phyloP scores from a whole-genome alignment of 129 eudicot genomes.

The Centrapalus pauciflorus region DNA sequence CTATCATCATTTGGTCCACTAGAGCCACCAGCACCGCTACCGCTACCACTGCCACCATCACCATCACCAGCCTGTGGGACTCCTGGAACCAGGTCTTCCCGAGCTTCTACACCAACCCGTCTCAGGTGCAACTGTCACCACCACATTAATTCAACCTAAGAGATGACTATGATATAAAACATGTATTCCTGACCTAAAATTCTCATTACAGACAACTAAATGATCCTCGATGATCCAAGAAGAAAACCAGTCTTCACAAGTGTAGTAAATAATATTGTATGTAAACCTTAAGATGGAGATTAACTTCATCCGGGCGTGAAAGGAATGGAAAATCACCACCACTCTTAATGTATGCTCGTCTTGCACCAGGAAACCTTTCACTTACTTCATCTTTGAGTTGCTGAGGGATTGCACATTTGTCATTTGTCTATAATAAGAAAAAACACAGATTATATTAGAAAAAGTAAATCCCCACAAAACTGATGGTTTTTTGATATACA shows the following conservation, averaged over 20 bases:
- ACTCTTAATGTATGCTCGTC: slow-evolving; percentile 74
- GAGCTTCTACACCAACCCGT: slow-evolving; percentile 90
- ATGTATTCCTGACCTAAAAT: neutral
- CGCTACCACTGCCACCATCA: slow-evolving; percentile 37
- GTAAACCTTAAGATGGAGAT: slow-evolving; percentile 93
- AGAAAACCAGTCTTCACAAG: too few relatives aligned
- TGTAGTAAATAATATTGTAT: too few relatives aligned
- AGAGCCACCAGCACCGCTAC: slow-evolving; percentile 21
- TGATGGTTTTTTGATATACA: too few relatives aligned
- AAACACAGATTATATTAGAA: neutral
- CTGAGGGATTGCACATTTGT: slow-evolving; percentile 77
- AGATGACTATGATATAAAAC: neutral
- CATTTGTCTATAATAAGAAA: slow-evolving; percentile 66
- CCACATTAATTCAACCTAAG: slow-evolving; percentile 6
- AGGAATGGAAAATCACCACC: slow-evolving; percentile 98
- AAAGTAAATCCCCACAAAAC: too few relatives aligned
- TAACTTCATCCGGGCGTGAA: slow-evolving; percentile 95
- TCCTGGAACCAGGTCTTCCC: slow-evolving; percentile 64
- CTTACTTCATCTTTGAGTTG: slow-evolving; percentile 85
- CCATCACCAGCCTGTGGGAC: slow-evolving; percentile 33
- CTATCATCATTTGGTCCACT: slow-evolving; percentile 31
- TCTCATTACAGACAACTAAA: neutral
- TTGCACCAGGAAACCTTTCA: slow-evolving; percentile 88
- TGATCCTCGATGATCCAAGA: neutral
- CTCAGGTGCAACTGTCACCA: slow-evolving; percentile 73